Percentiles rank a stretch among this genome's conserved stretches.
Conservation (phyloP, 208 protist genomes). For the Crithidia sp. region DNA sequence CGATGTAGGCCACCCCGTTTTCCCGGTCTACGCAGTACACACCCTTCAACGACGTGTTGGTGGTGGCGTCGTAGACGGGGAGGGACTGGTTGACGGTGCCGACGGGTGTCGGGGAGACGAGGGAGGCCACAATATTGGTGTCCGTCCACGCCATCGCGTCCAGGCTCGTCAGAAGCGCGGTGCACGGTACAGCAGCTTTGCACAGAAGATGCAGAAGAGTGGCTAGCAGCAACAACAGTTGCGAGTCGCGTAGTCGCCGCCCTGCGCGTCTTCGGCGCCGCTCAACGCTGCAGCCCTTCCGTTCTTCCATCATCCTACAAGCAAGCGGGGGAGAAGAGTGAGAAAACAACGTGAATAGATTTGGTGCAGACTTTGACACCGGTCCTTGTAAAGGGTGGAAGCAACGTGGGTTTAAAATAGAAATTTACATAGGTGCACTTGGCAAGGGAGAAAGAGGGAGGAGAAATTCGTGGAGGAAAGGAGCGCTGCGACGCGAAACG, state of each 20-base stretch:
- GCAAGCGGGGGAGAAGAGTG: too few species aligned
- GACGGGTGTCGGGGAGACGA: background rate
- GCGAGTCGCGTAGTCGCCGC: background rate
- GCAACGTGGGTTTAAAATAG: too few species aligned
- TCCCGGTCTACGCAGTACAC: slow-evolving; percentile 27
- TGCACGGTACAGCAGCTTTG: background rate
- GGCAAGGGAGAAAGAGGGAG: too few species aligned
- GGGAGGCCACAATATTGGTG: background rate
- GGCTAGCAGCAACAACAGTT: background rate
- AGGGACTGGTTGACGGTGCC: background rate
- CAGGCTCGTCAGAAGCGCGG: background rate
- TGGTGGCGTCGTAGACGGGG: slow-evolving; percentile 7
- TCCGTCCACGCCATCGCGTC: background rate
- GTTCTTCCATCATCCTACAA: too few species aligned
- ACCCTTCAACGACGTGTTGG: slow-evolving; percentile 3
- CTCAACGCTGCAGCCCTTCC: too few species aligned
- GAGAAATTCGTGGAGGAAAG: too few species aligned
- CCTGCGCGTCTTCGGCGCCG: too few species aligned
- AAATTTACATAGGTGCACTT: too few species aligned
- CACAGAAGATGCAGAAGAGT: background rate
- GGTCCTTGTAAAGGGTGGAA: too few species aligned
- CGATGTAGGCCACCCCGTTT: slow-evolving; percentile 23
- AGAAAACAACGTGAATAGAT: too few species aligned
- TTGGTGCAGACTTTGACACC: too few species aligned
- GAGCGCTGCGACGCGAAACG: too few species aligned